phyloP scores from a whole-genome alignment of 108 stramenopile species.

The Pseudonitzschia multiseries region DNA sequence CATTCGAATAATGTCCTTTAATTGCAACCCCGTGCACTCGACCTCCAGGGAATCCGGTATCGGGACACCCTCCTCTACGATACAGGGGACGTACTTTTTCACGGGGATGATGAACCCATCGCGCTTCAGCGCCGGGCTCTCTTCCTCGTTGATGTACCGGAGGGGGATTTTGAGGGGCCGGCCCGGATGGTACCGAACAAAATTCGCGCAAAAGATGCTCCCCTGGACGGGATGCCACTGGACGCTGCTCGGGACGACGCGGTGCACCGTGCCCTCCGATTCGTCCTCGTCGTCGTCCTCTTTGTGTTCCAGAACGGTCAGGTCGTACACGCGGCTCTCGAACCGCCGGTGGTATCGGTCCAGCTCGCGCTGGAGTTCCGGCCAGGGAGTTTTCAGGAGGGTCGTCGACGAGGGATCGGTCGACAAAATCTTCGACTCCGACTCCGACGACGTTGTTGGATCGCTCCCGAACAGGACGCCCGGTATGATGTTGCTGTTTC shows the following conservation, averaged over 20 bases:
- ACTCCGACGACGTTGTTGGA: no score
- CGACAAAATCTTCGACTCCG: conserved; percentile 40
- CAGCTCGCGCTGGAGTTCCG: conserved; percentile 70
- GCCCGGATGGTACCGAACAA: conserved; percentile 66
- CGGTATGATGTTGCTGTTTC: conserved; percentile 59
- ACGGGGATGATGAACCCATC: conserved; percentile 78
- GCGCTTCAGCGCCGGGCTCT: conserved; percentile 77
- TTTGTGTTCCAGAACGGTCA: conserved; percentile 53
- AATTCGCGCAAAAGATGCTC: conserved; percentile 74
- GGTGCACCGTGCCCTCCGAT: conserved; percentile 59
- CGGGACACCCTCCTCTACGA: conserved; percentile 68
- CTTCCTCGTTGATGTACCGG: conserved; percentile 66
- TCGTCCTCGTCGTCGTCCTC: conserved; percentile 36
- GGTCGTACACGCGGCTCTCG: conserved; percentile 69
- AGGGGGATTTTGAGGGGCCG: conserved; percentile 76
- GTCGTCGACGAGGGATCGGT: conserved; percentile 42
- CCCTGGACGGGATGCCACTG: conserved; percentile 78
- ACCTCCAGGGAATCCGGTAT: conserved; percentile 77
- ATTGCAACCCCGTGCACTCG: conserved; percentile 71
- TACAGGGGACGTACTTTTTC: conserved; percentile 58
- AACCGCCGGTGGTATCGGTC: conserved; percentile 67
- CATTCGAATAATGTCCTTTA: conserved; percentile 71
- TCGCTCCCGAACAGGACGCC: conserved; percentile 83
- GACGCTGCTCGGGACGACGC: conserved; percentile 67
- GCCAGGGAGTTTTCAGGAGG: conserved; percentile 71